Conservation (phyloP, 1,284 basidiomycete genomes). For the Cystobasidium pallidum region DNA sequence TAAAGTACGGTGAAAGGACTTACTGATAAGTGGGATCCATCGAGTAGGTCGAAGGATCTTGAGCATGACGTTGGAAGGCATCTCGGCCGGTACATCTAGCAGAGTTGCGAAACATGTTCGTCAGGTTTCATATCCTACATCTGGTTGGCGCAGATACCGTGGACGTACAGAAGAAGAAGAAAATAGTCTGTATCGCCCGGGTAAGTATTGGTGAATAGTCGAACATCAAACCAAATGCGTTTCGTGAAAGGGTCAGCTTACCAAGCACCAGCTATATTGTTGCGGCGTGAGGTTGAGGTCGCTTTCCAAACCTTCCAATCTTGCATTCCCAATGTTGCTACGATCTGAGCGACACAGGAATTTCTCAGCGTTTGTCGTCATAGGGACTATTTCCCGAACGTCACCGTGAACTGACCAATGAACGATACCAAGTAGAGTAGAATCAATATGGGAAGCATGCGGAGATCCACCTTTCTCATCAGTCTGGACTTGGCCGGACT, state of each 20-base stretch:
- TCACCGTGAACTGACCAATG: slow-evolving; percentile 1
- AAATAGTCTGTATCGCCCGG: slow-evolving; percentile 4
- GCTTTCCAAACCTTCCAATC: slow-evolving; percentile 23
- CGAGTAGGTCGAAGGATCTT: slow-evolving; percentile 65
- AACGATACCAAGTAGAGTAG: slow-evolving; percentile 40
- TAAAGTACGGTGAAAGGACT: not conserved
- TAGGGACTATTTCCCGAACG: not conserved
- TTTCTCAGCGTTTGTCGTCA: not conserved
- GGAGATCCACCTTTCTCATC: slow-evolving; percentile 44
- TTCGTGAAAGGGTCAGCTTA: too few relatives aligned
- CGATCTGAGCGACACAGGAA: not conserved
- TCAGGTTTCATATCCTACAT: too few relatives aligned
- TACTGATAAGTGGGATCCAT: slow-evolving; percentile 60
- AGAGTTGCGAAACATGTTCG: not conserved
- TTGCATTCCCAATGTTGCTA: slow-evolving; percentile 33
- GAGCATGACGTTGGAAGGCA: slow-evolving; percentile 61
- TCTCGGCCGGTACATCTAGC: slow-evolving; percentile 7
- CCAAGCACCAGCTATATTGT: slow-evolving; percentile 30
- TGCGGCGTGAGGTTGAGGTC: slow-evolving; percentile 22
- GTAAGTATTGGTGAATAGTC: too few relatives aligned
- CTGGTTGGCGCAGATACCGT: too few relatives aligned
- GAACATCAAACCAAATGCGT: too few relatives aligned
- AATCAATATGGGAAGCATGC: slow-evolving; percentile 39
- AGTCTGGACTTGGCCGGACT: slow-evolving; percentile 18
- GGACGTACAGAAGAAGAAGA: slow-evolving; percentile 25